Evolutionary conservation across 2,329 filamentous ascomycete genomes (phyloP).

Genomic region (Ascochyta rabiei): DNA sequence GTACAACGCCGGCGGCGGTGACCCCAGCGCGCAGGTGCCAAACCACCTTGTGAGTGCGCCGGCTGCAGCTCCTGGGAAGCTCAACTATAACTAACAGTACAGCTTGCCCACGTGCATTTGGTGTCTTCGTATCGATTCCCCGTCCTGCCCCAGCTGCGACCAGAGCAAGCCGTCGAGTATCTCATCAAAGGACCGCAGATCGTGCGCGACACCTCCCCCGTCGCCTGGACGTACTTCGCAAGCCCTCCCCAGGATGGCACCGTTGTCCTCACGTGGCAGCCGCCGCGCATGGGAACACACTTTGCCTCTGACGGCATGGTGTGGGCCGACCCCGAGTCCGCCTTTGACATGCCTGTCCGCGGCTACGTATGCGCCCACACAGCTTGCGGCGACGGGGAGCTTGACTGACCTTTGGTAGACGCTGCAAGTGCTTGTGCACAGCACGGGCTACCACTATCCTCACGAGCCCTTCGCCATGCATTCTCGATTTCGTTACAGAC

Average conservation of each 20-base stretch:
- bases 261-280: constrained; percentile 88
- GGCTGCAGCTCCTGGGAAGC: constrained; percentile 6
- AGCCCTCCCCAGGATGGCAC: constrained; percentile 76
- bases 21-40: constrained; percentile 46
- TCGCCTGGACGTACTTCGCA: constrained; percentile 93
- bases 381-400: not conserved
- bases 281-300: constrained; percentile 68
- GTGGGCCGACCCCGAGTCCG: constrained; percentile 82
- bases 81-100: constrained; percentile 23
- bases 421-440: constrained; percentile 86
- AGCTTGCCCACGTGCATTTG: constrained; percentile 90
- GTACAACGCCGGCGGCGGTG: constrained; percentile 34
- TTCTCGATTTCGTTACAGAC: constrained; percentile 82
- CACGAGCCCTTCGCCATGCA: constrained; percentile 76
- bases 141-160: constrained; percentile 70
- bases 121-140: constrained; percentile 85
- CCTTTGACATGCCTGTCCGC: constrained; percentile 74
- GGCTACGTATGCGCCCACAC: constrained; percentile 64
- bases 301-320: constrained; percentile 93
- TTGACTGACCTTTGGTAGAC: constrained; percentile 61
- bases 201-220: constrained; percentile 80
- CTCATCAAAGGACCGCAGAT: constrained; percentile 84
- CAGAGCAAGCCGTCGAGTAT: constrained; percentile 81
- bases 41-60: constrained; percentile 38
- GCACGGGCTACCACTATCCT: constrained; percentile 77